phyloP scores from a whole-genome alignment of 441 rosid species.

The Flueggea neowawraea region DNA sequence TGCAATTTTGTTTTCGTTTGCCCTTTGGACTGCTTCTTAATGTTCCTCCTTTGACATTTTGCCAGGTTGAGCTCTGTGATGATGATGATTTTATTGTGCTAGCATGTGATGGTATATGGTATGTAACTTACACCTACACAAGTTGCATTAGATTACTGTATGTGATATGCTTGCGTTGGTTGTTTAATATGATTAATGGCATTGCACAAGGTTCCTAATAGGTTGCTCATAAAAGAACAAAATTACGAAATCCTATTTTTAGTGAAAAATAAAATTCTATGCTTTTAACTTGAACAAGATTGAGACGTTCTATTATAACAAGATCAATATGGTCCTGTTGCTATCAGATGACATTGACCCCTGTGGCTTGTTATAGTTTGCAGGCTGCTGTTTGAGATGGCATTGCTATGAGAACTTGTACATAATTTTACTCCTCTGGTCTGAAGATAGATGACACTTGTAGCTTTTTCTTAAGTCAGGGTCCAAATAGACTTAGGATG shows the following conservation, averaged over 20 bases:
- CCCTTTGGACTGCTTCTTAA: background rate
- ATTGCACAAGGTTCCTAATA: background rate
- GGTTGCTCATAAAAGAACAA: background rate
- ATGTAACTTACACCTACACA: background rate
- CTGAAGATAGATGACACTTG: no score
- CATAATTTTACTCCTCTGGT: no score
- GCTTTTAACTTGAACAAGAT: background rate
- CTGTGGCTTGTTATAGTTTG: no score
- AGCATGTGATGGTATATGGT: constrained; percentile 97
- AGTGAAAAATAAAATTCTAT: background rate
- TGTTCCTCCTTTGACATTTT: background rate
- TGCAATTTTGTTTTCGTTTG: background rate
- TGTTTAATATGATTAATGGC: background rate
- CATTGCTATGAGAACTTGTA: no score
- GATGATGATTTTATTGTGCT: constrained; percentile 91
- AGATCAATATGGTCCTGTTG: no score
- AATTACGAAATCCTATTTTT: background rate
- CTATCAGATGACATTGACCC: no score
- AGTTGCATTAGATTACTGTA: background rate
- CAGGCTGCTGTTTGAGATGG: no score
- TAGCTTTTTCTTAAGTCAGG: no score
- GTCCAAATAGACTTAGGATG: no score
- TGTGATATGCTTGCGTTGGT: background rate
- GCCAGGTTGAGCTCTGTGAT: constrained; percentile 83
- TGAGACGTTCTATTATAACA: no score